These are phyloP conservation scores for Byssothecium circinans DNA, from an alignment of 2,329 filamentous ascomycete species.

Conservation along the genomic window DNA sequence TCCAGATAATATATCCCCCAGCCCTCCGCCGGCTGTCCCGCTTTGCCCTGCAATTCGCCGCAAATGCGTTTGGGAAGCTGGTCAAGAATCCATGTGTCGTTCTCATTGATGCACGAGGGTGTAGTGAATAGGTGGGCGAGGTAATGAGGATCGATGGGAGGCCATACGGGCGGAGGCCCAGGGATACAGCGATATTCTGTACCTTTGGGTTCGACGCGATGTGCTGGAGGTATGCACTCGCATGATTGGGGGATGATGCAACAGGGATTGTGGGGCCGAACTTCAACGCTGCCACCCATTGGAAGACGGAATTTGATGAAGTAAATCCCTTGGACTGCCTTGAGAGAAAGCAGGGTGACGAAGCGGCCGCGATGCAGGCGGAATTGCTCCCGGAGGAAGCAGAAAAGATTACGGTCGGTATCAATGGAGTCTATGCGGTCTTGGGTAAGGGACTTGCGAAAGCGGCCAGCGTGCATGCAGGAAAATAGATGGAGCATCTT, in stretches of 20 bases:
- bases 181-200: constrained; percentile 29
- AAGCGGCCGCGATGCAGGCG: constrained; percentile 11
- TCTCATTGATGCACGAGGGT: constrained; percentile 18
- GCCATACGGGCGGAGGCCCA: constrained; percentile 18
- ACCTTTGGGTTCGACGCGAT: constrained; percentile 22
- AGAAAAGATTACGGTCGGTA: constrained; percentile 22
- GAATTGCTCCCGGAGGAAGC: constrained; percentile 19
- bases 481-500: constrained; percentile 19
- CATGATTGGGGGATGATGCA: constrained; percentile 13
- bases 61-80: constrained; percentile 26
- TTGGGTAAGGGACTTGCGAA: constrained; percentile 18
- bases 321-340: constrained; percentile 19
- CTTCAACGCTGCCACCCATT: constrained; percentile 22
- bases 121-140: constrained; percentile 21
- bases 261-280: constrained; percentile 19
- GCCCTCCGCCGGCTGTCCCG: constrained; percentile 25
- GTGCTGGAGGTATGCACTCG: constrained; percentile 24
- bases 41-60: constrained; percentile 19
- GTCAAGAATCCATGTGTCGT: constrained; percentile 22
- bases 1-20: constrained; percentile 33
- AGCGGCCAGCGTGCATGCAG: constrained; percentile 18
- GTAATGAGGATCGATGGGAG: constrained; percentile 24
- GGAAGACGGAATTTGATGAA: constrained; percentile 25
- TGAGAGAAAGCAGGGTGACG: constrained; percentile 13
- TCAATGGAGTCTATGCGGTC: constrained; percentile 17